Base-by-base conservation (phyloP, 495 filamentous ascomycete genomes). In the Emericellopsis terricola region DNA sequence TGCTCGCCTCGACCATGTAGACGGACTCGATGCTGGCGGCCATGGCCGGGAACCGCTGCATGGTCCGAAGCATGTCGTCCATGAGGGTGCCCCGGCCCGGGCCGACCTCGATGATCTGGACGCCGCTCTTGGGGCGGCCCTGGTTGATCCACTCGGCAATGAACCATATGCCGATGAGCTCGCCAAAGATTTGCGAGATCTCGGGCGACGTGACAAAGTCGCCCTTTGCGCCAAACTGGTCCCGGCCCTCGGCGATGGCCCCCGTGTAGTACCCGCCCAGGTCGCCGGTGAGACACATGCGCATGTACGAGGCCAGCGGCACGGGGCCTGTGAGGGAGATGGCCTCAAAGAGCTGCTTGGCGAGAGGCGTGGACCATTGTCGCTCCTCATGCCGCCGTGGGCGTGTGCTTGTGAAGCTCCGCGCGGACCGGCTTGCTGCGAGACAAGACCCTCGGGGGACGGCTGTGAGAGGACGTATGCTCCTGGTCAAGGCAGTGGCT, bases 171-270 rank as follows among this genome's bases (percentile, higher is more conserved):
- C 84, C 89, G 30, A 94, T 58, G 13, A 97, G 65, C 52, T 97
- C 89, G 15, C 89, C 89, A 58, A 96, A 96, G 11, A 94, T 69
- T 50, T 97, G 89, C 2, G 84, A 93, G 44, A 97, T 94, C 55
- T 97, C 89, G 1, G 89, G 89, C 4, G 84, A 93, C 0, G 89
- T 97, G 29, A 94, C 79, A 39, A 97, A 97, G 52, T 97, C 89
- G 17, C 89, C 89, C 46, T 78, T 77, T 35, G 68, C 63, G 1
- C 89, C 91, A 44, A 97, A 96, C 29, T 86, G 85, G 46, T 92
- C 84, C 9, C 67, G 64, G 16, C 60, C 73, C 32, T 65, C 50
- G 37, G 62, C 59, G 23, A 68, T 58, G 20, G 68, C 68, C 2
- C 77, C 69, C 4, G 83, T 94, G 57, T 97, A 97, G 61, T 97